Evolutionary conservation across 768 basidiomycete species (phyloP), one percentile per base, ranked within the genome.

Genomic region (Dioszegia hungarica): DNA sequence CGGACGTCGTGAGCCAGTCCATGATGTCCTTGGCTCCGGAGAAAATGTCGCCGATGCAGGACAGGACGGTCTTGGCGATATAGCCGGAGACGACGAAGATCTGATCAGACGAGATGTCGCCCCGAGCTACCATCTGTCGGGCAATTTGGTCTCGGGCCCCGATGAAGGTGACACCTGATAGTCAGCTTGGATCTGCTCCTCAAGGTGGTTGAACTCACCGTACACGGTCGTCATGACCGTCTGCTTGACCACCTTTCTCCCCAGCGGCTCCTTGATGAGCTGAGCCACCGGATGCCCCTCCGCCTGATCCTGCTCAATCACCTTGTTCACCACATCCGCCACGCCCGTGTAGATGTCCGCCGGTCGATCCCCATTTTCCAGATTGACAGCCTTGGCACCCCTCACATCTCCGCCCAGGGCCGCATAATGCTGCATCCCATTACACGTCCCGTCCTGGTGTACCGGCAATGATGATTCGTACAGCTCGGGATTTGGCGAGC

Each of bases 181-280:
- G 5, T 48, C 24, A 36, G 46, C 54, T 25, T 27, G 9, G 0
- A 17, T 10, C 14, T 22, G 24, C 11, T 2, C n/a, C n/a, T n/a
- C 28, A 22, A 15, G 6, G 33, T 1, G 6, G n/a, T 0, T 17
- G 12, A 14, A 57, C 65, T 20, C 27, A 61, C 95, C 94, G 72
- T 98, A 98, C 31, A 98, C 94, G 2, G 94, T 97, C 0, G 94
- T 99, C 95, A 99, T 99, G 62, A 97, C 90, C 22, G 95, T 97
- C 79, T 98, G 94, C 80, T 99, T 99, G 65, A 99, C 94, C 17
- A 95, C 86, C 77, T 99, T 98, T 22, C 95, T 79, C 19, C 89
- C 81, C 28, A 99, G 81, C 75, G 89, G 90, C 29, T 89, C 90
- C 38, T 79, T 52, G 25, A 94, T 80, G 62, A 88, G 62, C 46